Evolutionary conservation across 2,329 filamentous ascomycete genomes (phyloP).

Genomic region (Colletotrichum incanum): DNA sequence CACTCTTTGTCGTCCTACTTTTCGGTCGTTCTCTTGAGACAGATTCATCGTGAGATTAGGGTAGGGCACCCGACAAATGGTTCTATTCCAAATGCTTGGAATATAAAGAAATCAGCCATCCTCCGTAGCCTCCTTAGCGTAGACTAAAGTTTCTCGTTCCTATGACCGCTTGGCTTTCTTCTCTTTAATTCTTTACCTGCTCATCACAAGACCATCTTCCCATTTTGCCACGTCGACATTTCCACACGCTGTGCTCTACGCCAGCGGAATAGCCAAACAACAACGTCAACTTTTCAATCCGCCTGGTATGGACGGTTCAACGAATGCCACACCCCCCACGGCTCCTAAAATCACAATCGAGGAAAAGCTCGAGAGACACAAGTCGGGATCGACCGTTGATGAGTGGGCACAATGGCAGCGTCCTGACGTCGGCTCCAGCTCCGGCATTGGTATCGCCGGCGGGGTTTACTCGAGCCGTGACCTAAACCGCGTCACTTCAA

Average conservation of each 20-base stretch:
- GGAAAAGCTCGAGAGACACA: constrained; percentile 33
- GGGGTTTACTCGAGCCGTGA: constrained; percentile 46
- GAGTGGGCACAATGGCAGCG: constrained; percentile 25
- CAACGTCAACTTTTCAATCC: background rate
- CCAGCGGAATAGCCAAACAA: constrained; percentile 10
- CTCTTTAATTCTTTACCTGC: background rate
- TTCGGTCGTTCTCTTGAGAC: constrained; percentile 26
- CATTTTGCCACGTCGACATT: constrained; percentile 24
- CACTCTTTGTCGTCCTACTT: constrained; percentile 16
- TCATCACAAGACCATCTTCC: background rate
- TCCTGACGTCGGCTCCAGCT: constrained; percentile 41
- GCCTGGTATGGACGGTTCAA: constrained; percentile 21
- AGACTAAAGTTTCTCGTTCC: background rate
- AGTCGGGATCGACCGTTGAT: constrained; percentile 32
- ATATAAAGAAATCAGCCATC: constrained; percentile 21
- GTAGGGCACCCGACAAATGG: constrained; percentile 19
- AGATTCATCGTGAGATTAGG: constrained; percentile 39
- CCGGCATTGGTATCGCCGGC: constrained; percentile 34
- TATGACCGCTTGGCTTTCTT: background rate
- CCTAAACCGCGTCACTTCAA: constrained; percentile 41
- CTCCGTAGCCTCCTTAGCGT: background rate
- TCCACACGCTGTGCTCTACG: constrained; percentile 24
- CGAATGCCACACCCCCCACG: background rate
- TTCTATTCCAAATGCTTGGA: constrained; percentile 1
- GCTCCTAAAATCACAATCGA: constrained; percentile 37